Conservation (phyloP, 2,329 filamentous ascomycete species). For the Trichoderma koningiopsis region DNA sequence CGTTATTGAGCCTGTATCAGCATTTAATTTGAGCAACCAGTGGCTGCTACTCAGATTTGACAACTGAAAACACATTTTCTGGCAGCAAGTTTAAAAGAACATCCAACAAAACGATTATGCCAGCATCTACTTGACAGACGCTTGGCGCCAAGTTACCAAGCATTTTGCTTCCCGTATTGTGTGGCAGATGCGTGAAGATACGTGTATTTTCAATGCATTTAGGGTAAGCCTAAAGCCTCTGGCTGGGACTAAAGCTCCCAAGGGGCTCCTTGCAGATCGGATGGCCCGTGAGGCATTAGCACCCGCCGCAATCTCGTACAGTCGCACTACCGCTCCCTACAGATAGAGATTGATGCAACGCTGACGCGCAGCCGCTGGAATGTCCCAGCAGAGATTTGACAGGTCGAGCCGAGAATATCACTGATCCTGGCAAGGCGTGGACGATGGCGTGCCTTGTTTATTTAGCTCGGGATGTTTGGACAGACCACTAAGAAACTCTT, state of each 20-base stretch:
- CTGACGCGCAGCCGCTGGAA: not conserved
- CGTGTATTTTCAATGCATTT: not conserved
- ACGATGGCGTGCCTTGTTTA: not conserved
- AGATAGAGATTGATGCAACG: not conserved
- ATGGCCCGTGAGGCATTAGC: not conserved
- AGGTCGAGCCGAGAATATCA: not conserved
- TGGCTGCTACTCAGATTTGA: no score
- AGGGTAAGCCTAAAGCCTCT: not conserved
- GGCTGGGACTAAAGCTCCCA: not conserved
- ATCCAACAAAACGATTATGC: not conserved
- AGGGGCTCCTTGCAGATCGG: slow-evolving; percentile 8
- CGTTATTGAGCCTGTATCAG: not conserved
- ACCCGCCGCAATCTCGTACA: slow-evolving; percentile 5
- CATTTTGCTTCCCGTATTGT: not conserved
- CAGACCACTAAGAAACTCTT: not conserved
- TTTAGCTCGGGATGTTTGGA: not conserved
- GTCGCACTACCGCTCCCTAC: not conserved
- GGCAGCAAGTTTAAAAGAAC: not conserved
- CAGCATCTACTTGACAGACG: not conserved
- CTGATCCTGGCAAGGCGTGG: not conserved
- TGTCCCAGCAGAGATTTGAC: slow-evolving; percentile 7
- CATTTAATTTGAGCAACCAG: not conserved
- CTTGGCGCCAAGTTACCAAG: not conserved
- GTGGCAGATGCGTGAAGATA: not conserved
- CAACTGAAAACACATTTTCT: not conserved